Base-by-base conservation (phyloP, 139 green algal species). In the Coelastrella sp. region DNA sequence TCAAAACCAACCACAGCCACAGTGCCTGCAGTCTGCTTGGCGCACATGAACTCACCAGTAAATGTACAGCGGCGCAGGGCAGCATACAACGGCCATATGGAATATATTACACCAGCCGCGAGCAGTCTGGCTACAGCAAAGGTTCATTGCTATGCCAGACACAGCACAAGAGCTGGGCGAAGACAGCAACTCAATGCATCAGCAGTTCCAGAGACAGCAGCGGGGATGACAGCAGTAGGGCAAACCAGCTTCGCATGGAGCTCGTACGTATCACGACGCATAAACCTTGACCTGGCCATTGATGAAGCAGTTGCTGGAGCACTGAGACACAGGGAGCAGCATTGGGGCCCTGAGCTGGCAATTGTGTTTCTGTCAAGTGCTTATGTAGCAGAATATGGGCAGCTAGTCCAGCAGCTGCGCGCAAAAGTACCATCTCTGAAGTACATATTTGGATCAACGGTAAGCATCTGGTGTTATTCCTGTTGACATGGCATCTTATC, bases 271-370 rank as follows among this genome's bases (percentile, higher is more conserved):
- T 90, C 80, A 20, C 85, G 92, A 5, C 89, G 86, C 19, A 80
- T 92, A 7, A 89, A 96, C 83, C 89, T 98, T 61, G 91, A 97
- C 4, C 85, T 93, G 49, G 95, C 96, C 0, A 90, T 98, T 14
- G 22, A 93, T 6, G 91, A 95, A 57, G 94, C 93, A 0, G 90
- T 93, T 57, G 35, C 88, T 24, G 88, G 66, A 19, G 89, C 87
- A 17, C 76, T 90, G 25, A 88, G 22, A n/a, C 20, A 70, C 49
- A 27, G 27, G 8, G 57, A 63, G 4, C 10, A 7, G 9, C 24
- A 75, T 4, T 76, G 79, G 60, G 65, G 76, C 7, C 85, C 85
- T 17, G 27, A 84, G 35, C 65, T 90, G n/a, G 86, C 60, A 22
- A 59, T 89, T 68, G 91, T 91, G 56, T 94, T 91, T 56, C 56